Conservation (phyloP, 2,329 filamentous ascomycete genomes). For the Aureobasidium sp. region DNA sequence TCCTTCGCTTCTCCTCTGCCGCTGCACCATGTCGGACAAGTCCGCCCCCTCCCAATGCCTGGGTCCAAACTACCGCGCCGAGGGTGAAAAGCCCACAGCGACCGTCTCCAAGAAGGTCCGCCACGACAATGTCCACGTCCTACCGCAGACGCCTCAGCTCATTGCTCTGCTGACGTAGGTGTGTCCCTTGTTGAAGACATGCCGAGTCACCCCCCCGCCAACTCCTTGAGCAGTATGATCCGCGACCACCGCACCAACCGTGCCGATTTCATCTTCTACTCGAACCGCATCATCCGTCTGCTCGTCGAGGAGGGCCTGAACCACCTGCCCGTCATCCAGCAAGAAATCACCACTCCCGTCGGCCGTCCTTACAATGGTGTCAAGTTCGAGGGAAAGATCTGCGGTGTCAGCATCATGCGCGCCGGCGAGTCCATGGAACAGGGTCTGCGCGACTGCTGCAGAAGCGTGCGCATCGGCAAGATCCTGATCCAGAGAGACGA, state of each 20-base stretch:
- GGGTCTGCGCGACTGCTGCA: slow-evolving; percentile 88
- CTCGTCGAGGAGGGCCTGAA: slow-evolving; percentile 96
- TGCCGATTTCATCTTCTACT: slow-evolving; percentile 98
- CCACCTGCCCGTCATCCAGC: slow-evolving; percentile 83
- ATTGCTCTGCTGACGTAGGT: slow-evolving; percentile 96
- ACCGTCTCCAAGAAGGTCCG: slow-evolving; percentile 78
- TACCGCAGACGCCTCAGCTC: slow-evolving; percentile 89
- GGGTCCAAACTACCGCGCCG: slow-evolving; percentile 68
- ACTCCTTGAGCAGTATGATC: slow-evolving; percentile 62
- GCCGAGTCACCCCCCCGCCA: neutral
- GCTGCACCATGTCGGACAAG: slow-evolving; percentile 4
- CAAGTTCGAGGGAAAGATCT: slow-evolving; percentile 96
- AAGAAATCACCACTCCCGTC: slow-evolving; percentile 83
- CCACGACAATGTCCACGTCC: slow-evolving; percentile 79
- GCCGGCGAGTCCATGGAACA: slow-evolving; percentile 99
- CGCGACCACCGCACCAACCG: slow-evolving; percentile 81
- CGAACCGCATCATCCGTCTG: slow-evolving; percentile 92
- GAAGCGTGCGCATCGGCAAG: slow-evolving; percentile 96
- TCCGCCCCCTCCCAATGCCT: slow-evolving; percentile 49
- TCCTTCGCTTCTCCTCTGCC: too few relatives aligned
- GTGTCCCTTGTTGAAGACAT: neutral
- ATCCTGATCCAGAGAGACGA: slow-evolving; percentile 97
- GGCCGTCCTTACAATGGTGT: slow-evolving; percentile 82
- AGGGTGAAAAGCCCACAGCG: slow-evolving; percentile 67
- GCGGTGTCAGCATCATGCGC: slow-evolving; percentile 96